Base-by-base conservation (phyloP, 169 alveolate species). In the Cardiosporidium cionae region DNA sequence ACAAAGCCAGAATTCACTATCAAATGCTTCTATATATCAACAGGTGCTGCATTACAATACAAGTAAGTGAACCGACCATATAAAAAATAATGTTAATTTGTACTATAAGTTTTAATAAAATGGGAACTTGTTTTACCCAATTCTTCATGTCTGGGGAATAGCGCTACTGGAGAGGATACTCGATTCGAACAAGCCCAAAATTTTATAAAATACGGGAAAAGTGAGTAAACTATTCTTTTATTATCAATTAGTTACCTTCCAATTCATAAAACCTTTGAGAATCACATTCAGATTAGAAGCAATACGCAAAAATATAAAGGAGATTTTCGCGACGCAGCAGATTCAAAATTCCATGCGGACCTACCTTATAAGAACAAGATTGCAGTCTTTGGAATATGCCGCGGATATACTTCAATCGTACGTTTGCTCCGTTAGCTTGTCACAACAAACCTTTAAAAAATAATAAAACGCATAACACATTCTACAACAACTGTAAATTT, bases 161-260 rank as follows among this genome's bases (percentile, higher is more conserved):
- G n/a, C n/a, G n/a, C n/a, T n/a, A n/a, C 44, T 82, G 87, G 87
- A 72, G 84, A 44, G 87, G 87, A 27, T 82, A 82, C 34, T 65
- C 70, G 7, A 52, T 34, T 1, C 79, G 87, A 33, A 65, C 53
- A 22, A 37, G 79, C 33, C 62, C 84, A 0, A 25, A 9, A 1
- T 58, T 68, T 74, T 33, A 77, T 3, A n/a, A 32, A 31, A 54
- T 58, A 44, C 69, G 74, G 16, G 64, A 63, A 7, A 3, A 9
- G 9, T 63, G 9, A 63, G 52, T 9, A 16, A n/a, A 9, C 16
- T 5, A 32, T n/a, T 16, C 29, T 16, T 63, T 16, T 63, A 63
- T n/a, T n/a, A 16, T n/a, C n/a, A n/a, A n/a, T n/a, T n/a, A n/a
- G n/a, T n/a, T n/a, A n/a, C n/a, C n/a, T n/a, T n/a, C n/a, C n/a